These are phyloP conservation scores for Bathelium albidoporum DNA, from an alignment of 495 filamentous ascomycete genomes.

Conservation along the genomic window DNA sequence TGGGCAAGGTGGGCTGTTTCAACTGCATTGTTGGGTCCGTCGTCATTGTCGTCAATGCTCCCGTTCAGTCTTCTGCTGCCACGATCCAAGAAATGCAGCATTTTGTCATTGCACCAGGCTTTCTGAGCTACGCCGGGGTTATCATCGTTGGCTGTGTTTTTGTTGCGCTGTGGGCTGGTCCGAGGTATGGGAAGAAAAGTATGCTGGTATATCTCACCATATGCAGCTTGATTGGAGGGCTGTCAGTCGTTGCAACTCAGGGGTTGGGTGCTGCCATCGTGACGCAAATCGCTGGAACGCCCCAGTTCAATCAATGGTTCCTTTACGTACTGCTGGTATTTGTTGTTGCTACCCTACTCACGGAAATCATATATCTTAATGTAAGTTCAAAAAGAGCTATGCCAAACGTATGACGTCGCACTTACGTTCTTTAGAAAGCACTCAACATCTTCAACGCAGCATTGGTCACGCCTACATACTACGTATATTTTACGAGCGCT, in stretches of 20 bases:
- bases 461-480: constrained; percentile 94
- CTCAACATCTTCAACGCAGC: constrained; percentile 96
- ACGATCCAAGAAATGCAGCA: constrained; percentile 89
- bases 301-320: constrained; percentile 97
- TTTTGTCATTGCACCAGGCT: constrained; percentile 80
- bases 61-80: constrained; percentile 68
- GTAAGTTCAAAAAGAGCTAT: constrained; percentile 49
- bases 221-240: constrained; percentile 86
- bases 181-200: constrained; percentile 86
- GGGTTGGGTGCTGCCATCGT: constrained; percentile 87
- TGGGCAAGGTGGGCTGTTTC: constrained; percentile 93
- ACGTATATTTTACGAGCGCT: constrained; percentile 91
- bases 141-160: constrained; percentile 63
- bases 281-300: constrained; percentile 65
- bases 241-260: constrained; percentile 93
- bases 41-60: constrained; percentile 90
- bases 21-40: constrained; percentile 88
- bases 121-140: constrained; percentile 74
- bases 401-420: constrained; percentile 15
- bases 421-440: constrained; percentile 68
- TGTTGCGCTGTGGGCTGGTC: constrained; percentile 73
- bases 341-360: constrained; percentile 74
- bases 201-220: constrained; percentile 97
- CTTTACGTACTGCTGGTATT: constrained; percentile 86
- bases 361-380: constrained; percentile 91